Evolutionary conservation across 1,284 basidiomycete genomes (phyloP).

Genomic region (Inonotus hispidus): DNA sequence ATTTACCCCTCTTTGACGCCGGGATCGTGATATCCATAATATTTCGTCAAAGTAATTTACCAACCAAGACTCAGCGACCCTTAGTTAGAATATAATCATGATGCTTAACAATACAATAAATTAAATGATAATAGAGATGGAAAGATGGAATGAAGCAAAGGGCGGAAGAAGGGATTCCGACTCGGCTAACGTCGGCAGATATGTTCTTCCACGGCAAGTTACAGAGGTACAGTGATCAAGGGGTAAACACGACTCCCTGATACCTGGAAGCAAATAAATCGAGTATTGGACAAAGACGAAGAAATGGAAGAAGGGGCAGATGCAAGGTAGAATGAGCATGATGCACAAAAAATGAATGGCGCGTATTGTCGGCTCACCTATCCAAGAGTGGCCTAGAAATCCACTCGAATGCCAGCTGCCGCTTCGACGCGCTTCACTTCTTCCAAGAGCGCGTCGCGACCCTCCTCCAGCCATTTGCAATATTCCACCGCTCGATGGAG

Average conservation of each 20-base stretch:
- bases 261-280: not conserved
- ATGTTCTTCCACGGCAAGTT: not conserved
- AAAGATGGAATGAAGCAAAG: no score
- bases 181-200: not conserved
- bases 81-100: not conserved
- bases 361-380: not conserved
- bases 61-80: not conserved
- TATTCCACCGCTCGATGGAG: slow-evolving; percentile 77
- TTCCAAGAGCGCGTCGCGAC: slow-evolving; percentile 52
- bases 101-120: not conserved
- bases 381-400: not conserved
- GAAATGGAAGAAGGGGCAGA: not conserved
- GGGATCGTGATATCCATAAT: no score
- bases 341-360: not conserved
- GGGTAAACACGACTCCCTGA: not conserved
- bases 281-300: not conserved
- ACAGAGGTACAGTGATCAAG: not conserved
- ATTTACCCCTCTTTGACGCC: no score
- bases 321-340: not conserved
- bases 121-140: not conserved
- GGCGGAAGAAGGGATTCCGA: not conserved
- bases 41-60: not conserved
- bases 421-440: slow-evolving; percentile 61
- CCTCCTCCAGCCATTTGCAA: slow-evolving; percentile 70
- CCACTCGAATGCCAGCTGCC: slow-evolving; percentile 42